Base-by-base conservation (phyloP, 192 early-diverging fungal genomes). In the Mortierella claussenii region DNA sequence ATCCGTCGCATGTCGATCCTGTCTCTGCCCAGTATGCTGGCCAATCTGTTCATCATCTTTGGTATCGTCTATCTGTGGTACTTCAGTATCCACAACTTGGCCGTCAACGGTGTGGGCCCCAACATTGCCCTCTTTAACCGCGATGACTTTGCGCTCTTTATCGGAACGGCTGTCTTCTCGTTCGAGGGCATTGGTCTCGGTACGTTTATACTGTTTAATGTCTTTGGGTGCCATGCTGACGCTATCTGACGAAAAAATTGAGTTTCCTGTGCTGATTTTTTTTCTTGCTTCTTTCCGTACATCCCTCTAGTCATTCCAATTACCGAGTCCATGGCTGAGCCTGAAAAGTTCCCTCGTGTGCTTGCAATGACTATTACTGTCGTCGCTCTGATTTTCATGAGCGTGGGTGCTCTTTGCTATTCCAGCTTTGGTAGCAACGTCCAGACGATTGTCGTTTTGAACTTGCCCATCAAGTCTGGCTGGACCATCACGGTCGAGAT, bases 101-200 rank as follows among this genome's bases (percentile, higher is more conserved):
- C 65, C 40, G 92, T 92, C 6, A 66, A 87, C 26, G 88, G 89
- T 21, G 80, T 88, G 20, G 82, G 95, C 4, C 81, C 88, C 55
- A 61, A 79, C 64, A 83, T 83, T 43, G 1, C 31, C 3, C 32
- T 65, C 61, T 86, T 97, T 69, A 97, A 95, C 84, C 74, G 85
- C 31, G 81, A 91, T 65, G 83, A 83, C 58, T 96, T 95, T 80
- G 86, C 94, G 15, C 82, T 96, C 44, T 94, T 97, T 66, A 88
- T 97, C 48, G 96, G 96, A 43, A 97, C 96, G 5, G 94, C 95
- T 23, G 91, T 96, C 47, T 97, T 94, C 78, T 91, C 94, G 6
- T 97, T 92, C 75, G 96, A 97, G 79, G 96, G 96, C 31, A 94
- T 98, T 64, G 94, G 95, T 44, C 64, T 82, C 37, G 60, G 80